These are phyloP conservation scores for Colletotrichum tamarilloi DNA, from an alignment of 2,329 filamentous ascomycete genomes.

Conservation along the genomic window DNA sequence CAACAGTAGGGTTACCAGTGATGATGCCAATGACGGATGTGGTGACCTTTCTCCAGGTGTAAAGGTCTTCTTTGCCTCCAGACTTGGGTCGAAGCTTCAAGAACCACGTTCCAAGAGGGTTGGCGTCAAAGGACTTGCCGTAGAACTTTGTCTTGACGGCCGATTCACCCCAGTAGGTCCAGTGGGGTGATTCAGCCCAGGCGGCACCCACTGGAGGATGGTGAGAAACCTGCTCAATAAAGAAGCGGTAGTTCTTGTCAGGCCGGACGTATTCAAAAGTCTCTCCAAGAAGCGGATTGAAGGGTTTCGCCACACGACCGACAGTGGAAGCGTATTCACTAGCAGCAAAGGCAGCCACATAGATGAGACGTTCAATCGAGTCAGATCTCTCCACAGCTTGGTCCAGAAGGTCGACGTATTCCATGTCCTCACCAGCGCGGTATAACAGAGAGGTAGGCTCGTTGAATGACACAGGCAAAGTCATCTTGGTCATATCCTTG, in stretches of 20 bases:
- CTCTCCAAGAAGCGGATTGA: conserved; percentile 95
- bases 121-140: conserved; percentile 97
- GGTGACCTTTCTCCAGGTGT: conserved; percentile 99
- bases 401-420: conserved; percentile 94
- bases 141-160: conserved; percentile 97
- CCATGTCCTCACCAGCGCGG: conserved; percentile 96
- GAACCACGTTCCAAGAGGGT: conserved; percentile 97
- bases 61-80: conserved; percentile 85
- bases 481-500: conserved; percentile 99
- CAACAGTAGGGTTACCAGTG: conserved; percentile 94
- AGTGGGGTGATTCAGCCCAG: conserved; percentile 90
- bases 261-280: conserved; percentile 97
- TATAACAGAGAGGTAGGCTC: conserved; percentile 96
- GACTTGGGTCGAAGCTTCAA: conserved; percentile 81
- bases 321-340: conserved; percentile 98
- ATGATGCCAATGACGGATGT: conserved; percentile 99
- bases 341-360: conserved; percentile 94
- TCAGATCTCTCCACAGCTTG: conserved; percentile 86
- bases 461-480: conserved; percentile 96
- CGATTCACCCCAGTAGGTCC: conserved; percentile 98
- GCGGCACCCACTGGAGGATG: conserved; percentile 95
- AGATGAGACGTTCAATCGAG: conserved; percentile 91
- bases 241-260: conserved; percentile 98
- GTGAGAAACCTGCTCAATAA: conserved; percentile 98
- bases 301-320: conserved; percentile 95